Evolutionary conservation across 306 rosid genomes (phyloP).

Genomic region (Oxytropis ochrocephala): DNA sequence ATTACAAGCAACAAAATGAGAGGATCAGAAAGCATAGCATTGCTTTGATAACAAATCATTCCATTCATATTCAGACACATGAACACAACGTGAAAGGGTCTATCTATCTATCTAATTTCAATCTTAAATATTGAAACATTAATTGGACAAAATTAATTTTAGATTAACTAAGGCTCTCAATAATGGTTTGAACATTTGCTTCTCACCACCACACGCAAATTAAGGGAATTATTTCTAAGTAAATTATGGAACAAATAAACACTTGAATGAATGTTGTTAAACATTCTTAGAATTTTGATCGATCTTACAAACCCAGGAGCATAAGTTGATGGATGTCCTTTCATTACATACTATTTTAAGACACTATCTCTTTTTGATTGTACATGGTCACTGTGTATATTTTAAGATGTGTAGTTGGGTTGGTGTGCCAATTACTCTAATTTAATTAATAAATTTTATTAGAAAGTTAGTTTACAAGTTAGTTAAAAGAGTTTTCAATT

Average conservation of each 20-base stretch:
- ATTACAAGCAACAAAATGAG: constrained; percentile 13
- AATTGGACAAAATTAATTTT: neutral
- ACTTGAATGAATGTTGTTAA: neutral
- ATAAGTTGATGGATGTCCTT: too few species aligned
- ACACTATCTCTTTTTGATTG: too few species aligned
- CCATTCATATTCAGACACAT: neutral
- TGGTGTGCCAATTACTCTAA: too few species aligned
- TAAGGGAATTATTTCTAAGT: neutral
- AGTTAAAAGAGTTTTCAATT: too few species aligned
- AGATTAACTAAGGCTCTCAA: neutral
- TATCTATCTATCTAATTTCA: neutral
- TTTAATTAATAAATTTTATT: too few species aligned
- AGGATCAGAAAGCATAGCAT: neutral
- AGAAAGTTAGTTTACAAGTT: too few species aligned
- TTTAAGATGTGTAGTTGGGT: too few species aligned
- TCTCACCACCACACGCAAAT: neutral
- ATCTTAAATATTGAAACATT: neutral
- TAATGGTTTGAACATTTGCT: neutral
- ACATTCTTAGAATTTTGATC: too few species aligned
- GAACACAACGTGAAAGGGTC: neutral
- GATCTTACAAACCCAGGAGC: too few species aligned
- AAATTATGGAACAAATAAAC: constrained; percentile 11
- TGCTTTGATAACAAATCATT: neutral
- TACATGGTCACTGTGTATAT: too few species aligned
- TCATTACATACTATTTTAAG: too few species aligned